Percentiles rank a stretch among this genome's conserved stretches.
These are phyloP conservation scores for Penicillium sp. DNA, from an alignment of 2,329 filamentous ascomycete species.

Conservation along the genomic window DNA sequence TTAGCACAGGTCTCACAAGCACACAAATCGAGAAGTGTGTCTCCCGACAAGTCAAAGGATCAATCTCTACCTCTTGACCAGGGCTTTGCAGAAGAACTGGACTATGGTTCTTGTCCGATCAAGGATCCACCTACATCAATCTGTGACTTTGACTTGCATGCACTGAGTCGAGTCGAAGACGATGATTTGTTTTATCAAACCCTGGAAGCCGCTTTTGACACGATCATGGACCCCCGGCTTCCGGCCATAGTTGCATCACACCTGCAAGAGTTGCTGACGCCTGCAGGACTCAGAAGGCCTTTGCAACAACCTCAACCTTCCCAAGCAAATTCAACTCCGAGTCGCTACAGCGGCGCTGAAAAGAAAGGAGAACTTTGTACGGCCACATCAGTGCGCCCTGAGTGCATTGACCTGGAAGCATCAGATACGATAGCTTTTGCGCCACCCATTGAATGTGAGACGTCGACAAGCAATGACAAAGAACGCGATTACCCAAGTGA, in stretches of 20 bases:
- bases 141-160: neutral
- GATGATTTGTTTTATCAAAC: slow-evolving; percentile 6
- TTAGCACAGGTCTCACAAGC: too few relatives aligned
- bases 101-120: too few relatives aligned
- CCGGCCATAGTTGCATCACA: neutral
- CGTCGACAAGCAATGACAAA: neutral
- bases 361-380: neutral
- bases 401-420: neutral
- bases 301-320: neutral
- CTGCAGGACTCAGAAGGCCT: neutral
- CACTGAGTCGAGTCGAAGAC: neutral
- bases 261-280: neutral
- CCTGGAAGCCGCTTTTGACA: slow-evolving; percentile 5
- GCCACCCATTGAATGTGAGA: neutral
- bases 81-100: too few relatives aligned
- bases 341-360: too few relatives aligned
- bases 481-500: neutral
- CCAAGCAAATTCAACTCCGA: neutral
- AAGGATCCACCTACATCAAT: neutral
- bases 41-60: too few relatives aligned
- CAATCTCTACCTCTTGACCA: too few relatives aligned
- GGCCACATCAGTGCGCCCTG: neutral
- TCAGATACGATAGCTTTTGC: neutral
- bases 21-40: too few relatives aligned
- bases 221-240: neutral